Conservation (phyloP, 345 rosid species). For the Mercurialis annua region DNA sequence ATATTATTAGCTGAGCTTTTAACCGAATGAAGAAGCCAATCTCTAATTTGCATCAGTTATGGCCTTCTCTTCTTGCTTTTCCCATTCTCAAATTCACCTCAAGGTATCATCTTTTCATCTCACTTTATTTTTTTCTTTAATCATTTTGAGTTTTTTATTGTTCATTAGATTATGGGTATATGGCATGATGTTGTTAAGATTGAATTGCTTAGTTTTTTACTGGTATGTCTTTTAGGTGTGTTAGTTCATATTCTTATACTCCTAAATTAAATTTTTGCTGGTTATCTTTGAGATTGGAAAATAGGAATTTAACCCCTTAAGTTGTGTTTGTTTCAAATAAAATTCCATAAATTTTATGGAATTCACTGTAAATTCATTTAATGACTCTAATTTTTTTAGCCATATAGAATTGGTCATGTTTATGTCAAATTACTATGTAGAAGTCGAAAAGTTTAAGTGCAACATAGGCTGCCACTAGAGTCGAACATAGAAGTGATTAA, state of each 20-base stretch:
- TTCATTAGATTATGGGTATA: neutral
- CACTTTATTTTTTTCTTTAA: neutral
- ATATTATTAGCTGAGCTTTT: slow-evolving; percentile 1
- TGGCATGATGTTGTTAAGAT: neutral
- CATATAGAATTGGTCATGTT: too few relatives aligned
- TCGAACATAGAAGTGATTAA: neutral
- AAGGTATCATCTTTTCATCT: slow-evolving; percentile 33
- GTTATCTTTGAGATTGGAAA: neutral
- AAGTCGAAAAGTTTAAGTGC: too few relatives aligned
- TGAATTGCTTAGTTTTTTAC: neutral
- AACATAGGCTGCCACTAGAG: neutral
- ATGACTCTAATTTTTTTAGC: too few relatives aligned
- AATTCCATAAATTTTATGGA: too few relatives aligned
- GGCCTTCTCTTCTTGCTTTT: slow-evolving; percentile 53
- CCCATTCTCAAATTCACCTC: slow-evolving; percentile 36
- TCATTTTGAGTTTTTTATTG: neutral
- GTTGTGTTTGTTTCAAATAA: neutral
- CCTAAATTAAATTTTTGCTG: neutral
- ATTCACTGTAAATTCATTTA: too few relatives aligned
- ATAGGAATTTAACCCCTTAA: neutral
- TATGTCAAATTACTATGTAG: too few relatives aligned
- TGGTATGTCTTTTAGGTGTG: neutral
- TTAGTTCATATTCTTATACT: neutral
- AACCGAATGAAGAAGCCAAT: slow-evolving; percentile 31
- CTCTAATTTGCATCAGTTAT: slow-evolving; percentile 36